Evolutionary conservation across 1,284 basidiomycete genomes (phyloP).

Genomic region (Stygiomarasmius scandens): DNA sequence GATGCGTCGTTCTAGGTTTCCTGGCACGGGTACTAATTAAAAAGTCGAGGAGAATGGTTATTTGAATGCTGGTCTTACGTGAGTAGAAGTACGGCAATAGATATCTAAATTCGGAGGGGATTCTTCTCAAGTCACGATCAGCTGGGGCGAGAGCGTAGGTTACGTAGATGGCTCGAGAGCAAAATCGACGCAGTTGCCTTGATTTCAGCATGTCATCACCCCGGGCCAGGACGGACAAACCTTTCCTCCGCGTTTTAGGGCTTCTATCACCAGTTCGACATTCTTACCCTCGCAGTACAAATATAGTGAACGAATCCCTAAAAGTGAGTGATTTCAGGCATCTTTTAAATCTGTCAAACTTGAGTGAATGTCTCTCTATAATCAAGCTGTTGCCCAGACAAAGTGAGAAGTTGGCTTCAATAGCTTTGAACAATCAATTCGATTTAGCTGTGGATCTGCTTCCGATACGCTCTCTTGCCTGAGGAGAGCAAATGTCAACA

Average conservation of each 20-base stretch:
- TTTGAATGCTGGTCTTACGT: too few relatives aligned
- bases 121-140: too few relatives aligned
- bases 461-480: constrained; percentile 39
- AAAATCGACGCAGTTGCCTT: too few relatives aligned
- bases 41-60: too few relatives aligned
- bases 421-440: not conserved
- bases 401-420: constrained; percentile 28
- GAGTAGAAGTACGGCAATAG: too few relatives aligned
- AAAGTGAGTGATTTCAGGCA: constrained; percentile 32
- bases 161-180: too few relatives aligned
- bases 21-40: too few relatives aligned
- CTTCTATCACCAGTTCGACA: constrained; percentile 46
- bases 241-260: constrained; percentile 43
- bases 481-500: constrained; percentile 28
- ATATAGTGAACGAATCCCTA: constrained; percentile 43
- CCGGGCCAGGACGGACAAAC: constrained; percentile 39
- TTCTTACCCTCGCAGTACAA: constrained; percentile 48
- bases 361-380: constrained; percentile 29
- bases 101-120: too few relatives aligned
- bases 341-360: too few relatives aligned
- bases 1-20: too few relatives aligned
- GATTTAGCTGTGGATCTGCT: constrained; percentile 36
- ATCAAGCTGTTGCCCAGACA: constrained; percentile 30
- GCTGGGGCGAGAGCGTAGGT: too few relatives aligned
- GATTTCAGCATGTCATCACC: too few relatives aligned